These are phyloP conservation scores for Purshia tridentata DNA, from an alignment of 306 rosid genomes.

Conservation along the genomic window DNA sequence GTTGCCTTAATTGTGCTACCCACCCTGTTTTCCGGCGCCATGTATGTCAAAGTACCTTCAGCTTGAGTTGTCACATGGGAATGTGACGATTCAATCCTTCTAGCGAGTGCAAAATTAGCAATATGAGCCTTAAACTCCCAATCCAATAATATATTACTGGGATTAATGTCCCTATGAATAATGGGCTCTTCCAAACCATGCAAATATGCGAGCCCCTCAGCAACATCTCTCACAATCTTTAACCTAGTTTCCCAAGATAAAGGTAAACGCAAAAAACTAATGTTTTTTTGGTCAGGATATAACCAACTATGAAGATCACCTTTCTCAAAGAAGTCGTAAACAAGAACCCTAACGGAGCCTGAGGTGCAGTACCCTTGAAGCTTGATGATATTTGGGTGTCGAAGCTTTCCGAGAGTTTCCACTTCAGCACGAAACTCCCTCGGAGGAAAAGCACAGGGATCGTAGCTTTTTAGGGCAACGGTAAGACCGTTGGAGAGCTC, in stretches of 20 bases:
- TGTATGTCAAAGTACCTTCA: slow-evolving; percentile 66
- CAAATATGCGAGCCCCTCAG: slow-evolving; percentile 47
- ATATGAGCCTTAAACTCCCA: slow-evolving; percentile 55
- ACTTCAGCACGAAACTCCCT: slow-evolving; percentile 67
- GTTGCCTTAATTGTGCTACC: slow-evolving; percentile 50
- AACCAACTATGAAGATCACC: slow-evolving; percentile 66
- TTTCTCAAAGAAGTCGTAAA: slow-evolving; percentile 58
- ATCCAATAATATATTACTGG: slow-evolving; percentile 57
- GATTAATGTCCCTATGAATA: slow-evolving; percentile 54
- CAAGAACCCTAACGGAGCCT: slow-evolving; percentile 50
- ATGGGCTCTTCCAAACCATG: slow-evolving; percentile 56
- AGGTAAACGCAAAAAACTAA: slow-evolving; percentile 11
- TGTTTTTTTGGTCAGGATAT: slow-evolving; percentile 20
- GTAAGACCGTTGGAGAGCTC: slow-evolving; percentile 46
- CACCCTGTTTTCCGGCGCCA: slow-evolving; percentile 59
- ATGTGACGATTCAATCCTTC: slow-evolving; percentile 36
- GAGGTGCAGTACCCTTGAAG: slow-evolving; percentile 58
- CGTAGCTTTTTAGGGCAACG: slow-evolving; percentile 63
- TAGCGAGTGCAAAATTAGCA: slow-evolving; percentile 65
- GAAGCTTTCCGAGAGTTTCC: slow-evolving; percentile 58
- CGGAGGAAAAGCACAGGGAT: slow-evolving; percentile 65
- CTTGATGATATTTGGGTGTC: slow-evolving; percentile 56
- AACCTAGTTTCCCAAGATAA: slow-evolving; percentile 46
- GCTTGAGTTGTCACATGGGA: slow-evolving; percentile 61
- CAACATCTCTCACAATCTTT: slow-evolving; percentile 51